A percentile compares a stretch with the other conserved stretches of the same genome.
These are phyloP conservation scores for Prunus kanzakura DNA, from an alignment of 306 rosid genomes.

Conservation along the genomic window DNA sequence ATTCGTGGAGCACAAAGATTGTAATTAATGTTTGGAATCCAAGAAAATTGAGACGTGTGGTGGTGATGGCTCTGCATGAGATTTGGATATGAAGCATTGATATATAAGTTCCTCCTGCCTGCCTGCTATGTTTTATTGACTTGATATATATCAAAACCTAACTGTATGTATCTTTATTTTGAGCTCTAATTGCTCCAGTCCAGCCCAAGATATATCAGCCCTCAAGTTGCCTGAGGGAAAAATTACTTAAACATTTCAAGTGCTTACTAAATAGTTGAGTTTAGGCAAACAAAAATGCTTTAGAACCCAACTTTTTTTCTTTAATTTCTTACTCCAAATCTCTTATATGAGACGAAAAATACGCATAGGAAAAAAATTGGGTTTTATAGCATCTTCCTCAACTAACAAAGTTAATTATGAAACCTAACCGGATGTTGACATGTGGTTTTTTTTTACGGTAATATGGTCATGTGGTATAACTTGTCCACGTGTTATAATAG, in stretches of 20 bases:
- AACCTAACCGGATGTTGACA: too few relatives aligned
- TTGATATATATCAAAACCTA: background rate
- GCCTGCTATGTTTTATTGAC: background rate
- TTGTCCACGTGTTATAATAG: too few relatives aligned
- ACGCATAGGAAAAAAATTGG: too few relatives aligned
- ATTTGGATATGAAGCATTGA: background rate
- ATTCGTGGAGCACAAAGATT: conserved; percentile 14
- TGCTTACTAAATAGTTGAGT: background rate
- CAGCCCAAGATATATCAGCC: background rate
- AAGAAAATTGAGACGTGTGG: conserved; percentile 16
- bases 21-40: conserved; percentile 26
- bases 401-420: too few relatives aligned
- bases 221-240: background rate
- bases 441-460: too few relatives aligned
- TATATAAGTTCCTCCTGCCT: background rate
- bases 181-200: background rate
- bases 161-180: background rate
- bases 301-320: too few relatives aligned
- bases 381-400: too few relatives aligned
- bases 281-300: background rate
- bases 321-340: too few relatives aligned
- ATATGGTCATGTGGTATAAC: too few relatives aligned
- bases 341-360: too few relatives aligned
- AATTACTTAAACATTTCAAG: background rate
- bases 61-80: conserved; percentile 7